These are phyloP conservation scores for Pleurotus platypus DNA, from an alignment of 768 basidiomycete genomes.

Conservation along the genomic window DNA sequence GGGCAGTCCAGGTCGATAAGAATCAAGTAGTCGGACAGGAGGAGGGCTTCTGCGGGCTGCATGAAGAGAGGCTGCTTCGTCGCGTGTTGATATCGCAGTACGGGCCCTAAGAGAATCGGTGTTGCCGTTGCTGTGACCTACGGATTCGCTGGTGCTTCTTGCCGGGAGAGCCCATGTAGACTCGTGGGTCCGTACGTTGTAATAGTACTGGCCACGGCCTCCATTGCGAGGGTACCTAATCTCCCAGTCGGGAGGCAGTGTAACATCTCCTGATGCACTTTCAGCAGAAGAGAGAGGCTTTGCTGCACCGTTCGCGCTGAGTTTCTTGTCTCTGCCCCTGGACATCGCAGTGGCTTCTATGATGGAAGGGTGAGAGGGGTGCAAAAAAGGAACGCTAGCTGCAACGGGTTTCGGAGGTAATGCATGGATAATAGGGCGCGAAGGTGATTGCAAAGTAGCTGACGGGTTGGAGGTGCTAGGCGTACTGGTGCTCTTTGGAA, in stretches of 20 bases:
- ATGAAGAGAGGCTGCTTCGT: neutral
- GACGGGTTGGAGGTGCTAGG: conserved; percentile 15
- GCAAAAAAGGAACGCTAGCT: conserved; percentile 45
- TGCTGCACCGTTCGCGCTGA: conserved; percentile 19
- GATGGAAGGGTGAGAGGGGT: conserved; percentile 55
- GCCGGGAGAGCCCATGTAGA: conserved; percentile 58
- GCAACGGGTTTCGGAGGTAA: conserved; percentile 65
- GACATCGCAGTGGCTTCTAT: conserved; percentile 63
- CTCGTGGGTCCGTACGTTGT: conserved; percentile 51
- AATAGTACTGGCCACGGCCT: conserved; percentile 48
- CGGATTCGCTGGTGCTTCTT: conserved; percentile 21
- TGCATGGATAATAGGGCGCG: conserved; percentile 50
- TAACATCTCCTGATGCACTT: conserved; percentile 20
- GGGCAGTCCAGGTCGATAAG: conserved; percentile 12
- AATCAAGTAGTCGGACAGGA: conserved; percentile 13
- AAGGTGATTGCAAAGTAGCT: conserved; percentile 11
- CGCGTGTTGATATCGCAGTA: neutral
- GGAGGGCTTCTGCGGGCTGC: conserved; percentile 1
- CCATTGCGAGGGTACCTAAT: conserved; percentile 46
- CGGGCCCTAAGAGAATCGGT: neutral
- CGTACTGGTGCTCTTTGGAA: conserved; percentile 8
- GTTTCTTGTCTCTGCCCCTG: conserved; percentile 40
- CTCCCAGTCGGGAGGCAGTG: conserved; percentile 62
- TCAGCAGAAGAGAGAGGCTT: conserved; percentile 16
- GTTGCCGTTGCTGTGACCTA: conserved; percentile 3